Percentiles rank a stretch among this genome's conserved stretches.
Evolutionary conservation across 257 asterid genomes (phyloP).

Genomic region (Solanum ossicruentum): DNA sequence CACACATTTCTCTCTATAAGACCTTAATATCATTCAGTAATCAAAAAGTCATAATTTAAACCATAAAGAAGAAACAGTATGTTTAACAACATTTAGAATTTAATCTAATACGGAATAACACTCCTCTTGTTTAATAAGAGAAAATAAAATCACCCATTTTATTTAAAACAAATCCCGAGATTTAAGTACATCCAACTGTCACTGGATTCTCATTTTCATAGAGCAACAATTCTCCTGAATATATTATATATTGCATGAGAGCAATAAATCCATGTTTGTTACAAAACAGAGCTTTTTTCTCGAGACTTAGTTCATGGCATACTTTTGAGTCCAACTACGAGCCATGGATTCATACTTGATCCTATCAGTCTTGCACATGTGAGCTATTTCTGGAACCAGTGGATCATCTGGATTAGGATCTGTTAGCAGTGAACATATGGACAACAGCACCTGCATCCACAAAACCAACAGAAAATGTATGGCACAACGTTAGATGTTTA

Average conservation of each 20-base stretch:
- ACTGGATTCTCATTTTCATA: not conserved
- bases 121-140: not conserved
- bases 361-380: constrained; percentile 51
- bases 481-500: not conserved
- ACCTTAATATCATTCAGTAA: not conserved
- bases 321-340: constrained; percentile 77
- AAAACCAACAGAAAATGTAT: not conserved
- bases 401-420: constrained; percentile 96
- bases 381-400: constrained; percentile 80
- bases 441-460: constrained; percentile 52
- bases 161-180: not conserved
- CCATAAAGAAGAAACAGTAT: not conserved
- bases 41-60: not conserved
- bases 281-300: not conserved
- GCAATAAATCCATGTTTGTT: not conserved
- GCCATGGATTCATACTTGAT: constrained; percentile 75
- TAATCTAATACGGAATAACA: no score
- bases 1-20: not conserved
- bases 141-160: not conserved
- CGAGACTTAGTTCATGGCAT: constrained; percentile 49
- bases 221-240: not conserved
- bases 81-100: not conserved
- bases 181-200: not conserved
- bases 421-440: constrained; percentile 72
- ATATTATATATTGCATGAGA: not conserved